Conservation (phyloP, 1,284 basidiomycete genomes). For the Tylopilus sp. region DNA sequence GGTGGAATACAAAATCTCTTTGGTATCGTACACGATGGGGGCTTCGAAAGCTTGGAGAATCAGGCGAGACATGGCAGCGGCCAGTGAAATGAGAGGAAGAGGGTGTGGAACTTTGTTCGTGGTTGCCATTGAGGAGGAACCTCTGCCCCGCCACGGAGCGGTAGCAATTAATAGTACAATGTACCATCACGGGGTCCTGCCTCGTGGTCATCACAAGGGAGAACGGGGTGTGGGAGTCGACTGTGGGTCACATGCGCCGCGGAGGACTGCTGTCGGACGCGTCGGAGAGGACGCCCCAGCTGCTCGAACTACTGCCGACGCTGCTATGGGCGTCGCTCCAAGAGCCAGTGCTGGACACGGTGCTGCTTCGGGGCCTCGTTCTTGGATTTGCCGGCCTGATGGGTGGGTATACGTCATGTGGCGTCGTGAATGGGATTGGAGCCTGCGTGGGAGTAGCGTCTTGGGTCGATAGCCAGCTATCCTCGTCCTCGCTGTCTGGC, state of each 20-base stretch:
- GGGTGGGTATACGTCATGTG: neutral
- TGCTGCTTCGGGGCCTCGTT: slow-evolving; percentile 13
- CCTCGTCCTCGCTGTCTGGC: slow-evolving; percentile 19
- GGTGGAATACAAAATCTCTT: no score
- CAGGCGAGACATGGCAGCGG: no score
- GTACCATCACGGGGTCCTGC: neutral
- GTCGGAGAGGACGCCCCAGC: slow-evolving; percentile 29
- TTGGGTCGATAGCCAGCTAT: neutral
- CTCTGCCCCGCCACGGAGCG: no score
- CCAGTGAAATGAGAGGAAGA: no score
- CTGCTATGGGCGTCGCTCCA: slow-evolving; percentile 33
- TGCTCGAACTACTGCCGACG: slow-evolving; percentile 1
- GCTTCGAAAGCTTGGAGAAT: no score
- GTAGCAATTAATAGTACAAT: neutral
- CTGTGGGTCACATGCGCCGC: neutral
- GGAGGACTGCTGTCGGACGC: slow-evolving; percentile 5
- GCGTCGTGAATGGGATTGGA: neutral
- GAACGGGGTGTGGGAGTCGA: no score
- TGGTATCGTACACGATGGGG: no score
- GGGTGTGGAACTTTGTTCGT: no score
- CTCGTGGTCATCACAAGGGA: neutral
- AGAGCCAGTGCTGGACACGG: slow-evolving; percentile 14
- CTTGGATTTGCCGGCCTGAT: neutral
- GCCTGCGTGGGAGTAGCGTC: neutral
- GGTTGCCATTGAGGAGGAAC: no score